Conservation (phyloP, 176 grass and related monocot species). For the Musa itinerans region DNA sequence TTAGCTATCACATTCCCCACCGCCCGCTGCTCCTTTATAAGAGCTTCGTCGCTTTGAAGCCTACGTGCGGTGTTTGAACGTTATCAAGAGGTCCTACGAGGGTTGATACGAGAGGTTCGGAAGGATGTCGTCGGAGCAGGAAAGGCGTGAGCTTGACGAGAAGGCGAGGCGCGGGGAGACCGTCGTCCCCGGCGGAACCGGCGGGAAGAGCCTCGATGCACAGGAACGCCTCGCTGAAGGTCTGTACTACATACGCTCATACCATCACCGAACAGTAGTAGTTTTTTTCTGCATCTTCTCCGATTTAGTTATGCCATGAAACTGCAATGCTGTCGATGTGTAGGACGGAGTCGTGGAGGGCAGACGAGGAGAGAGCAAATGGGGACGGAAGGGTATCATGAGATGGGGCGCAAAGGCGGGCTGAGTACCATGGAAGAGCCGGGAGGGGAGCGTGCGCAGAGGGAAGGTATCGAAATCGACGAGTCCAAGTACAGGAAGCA, state of each 20-base stretch:
- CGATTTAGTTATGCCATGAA: no score
- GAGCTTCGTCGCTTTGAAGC: no score
- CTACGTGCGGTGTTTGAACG: no score
- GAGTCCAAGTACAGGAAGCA: constrained; percentile 51
- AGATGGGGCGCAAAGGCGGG: constrained; percentile 56
- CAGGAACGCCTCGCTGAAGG: constrained; percentile 66
- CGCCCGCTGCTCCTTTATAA: no score
- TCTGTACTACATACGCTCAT: neutral
- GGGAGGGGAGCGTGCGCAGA: constrained; percentile 34
- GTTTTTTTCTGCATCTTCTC: neutral
- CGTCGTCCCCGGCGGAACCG: constrained; percentile 56
- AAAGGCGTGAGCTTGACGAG: constrained; percentile 45
- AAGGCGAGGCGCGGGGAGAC: constrained; percentile 46
- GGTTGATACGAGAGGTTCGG: neutral
- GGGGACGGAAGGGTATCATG: constrained; percentile 43
- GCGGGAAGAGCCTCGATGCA: constrained; percentile 46
- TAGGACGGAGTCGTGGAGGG: constrained; percentile 61
- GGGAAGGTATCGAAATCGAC: constrained; percentile 43
- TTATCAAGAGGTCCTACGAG: no score
- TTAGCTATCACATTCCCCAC: neutral
- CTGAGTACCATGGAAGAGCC: constrained; percentile 39
- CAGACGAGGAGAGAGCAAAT: constrained; percentile 54
- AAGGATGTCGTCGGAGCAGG: constrained; percentile 41
- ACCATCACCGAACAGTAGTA: no score
- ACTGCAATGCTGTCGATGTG: neutral